Conservation (phyloP, 176 grass and related monocot species). For the Hyparrhenia diplandra region DNA sequence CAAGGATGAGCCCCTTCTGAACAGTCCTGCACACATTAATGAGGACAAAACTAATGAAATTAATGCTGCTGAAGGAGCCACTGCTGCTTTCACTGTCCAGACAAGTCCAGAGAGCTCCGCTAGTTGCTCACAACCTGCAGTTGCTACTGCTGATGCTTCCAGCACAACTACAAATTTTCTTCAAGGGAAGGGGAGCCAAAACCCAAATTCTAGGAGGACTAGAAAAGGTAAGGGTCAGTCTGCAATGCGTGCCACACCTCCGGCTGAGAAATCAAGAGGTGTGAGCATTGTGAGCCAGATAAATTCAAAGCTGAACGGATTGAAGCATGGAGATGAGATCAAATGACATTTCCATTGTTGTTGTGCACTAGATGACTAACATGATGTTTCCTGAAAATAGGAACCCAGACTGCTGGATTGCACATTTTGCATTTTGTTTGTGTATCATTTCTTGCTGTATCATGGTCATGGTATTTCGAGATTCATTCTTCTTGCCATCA, state of each 20-base stretch:
- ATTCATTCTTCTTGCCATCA: background rate
- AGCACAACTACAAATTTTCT: conserved; percentile 18
- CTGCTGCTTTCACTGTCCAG: conserved; percentile 7
- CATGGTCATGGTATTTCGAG: conserved; percentile 14
- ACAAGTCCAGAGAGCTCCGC: conserved; percentile 31
- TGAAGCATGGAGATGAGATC: conserved; percentile 88
- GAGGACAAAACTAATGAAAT: conserved; percentile 25
- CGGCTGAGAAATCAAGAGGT: conserved; percentile 61
- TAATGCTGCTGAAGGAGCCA: conserved; percentile 10
- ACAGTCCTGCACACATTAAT: conserved; percentile 28
- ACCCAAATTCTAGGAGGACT: conserved; percentile 44
- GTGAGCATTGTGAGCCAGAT: conserved; percentile 73
- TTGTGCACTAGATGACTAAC: conserved; percentile 47
- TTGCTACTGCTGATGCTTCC: conserved; percentile 35
- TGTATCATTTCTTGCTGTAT: conserved; percentile 20
- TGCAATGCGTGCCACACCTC: conserved; percentile 12
- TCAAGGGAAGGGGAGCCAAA: conserved; percentile 44
- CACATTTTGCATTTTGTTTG: conserved; percentile 28
- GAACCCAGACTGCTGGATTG: conserved; percentile 13
- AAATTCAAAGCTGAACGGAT: conserved; percentile 75
- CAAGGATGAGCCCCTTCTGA: conserved; percentile 47
- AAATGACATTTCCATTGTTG: background rate
- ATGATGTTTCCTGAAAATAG: conserved; percentile 37
- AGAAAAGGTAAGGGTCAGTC: conserved; percentile 64
- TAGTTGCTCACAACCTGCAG: conserved; percentile 26